Percentiles rank a stretch among this genome's conserved stretches.
Conservation (phyloP, 1,284 basidiomycete species). For the Tilletia walkeri region DNA sequence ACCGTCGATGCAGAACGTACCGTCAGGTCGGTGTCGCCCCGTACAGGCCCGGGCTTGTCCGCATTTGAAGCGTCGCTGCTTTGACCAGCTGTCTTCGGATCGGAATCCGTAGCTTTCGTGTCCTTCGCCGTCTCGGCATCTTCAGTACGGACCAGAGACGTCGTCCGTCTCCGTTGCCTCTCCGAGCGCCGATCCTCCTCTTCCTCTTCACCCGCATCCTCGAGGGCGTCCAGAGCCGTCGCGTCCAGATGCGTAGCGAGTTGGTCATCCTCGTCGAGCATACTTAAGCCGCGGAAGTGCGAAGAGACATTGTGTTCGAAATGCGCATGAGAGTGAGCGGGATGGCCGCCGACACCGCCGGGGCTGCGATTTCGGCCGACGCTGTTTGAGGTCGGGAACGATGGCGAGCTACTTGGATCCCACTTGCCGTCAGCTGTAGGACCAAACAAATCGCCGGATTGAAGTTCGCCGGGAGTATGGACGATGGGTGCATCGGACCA, state of each 20-base stretch:
- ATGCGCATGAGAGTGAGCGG: neutral
- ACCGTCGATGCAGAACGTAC: slow-evolving; percentile 18
- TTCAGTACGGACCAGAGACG: neutral
- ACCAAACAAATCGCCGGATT: too few species aligned
- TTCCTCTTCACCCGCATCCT: slow-evolving; percentile 32
- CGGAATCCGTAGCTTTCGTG: neutral
- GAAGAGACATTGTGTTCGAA: neutral
- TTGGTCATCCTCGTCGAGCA: slow-evolving; percentile 29
- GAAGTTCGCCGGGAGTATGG: neutral
- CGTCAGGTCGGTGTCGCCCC: neutral
- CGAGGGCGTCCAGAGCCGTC: slow-evolving; percentile 29
- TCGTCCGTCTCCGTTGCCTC: slow-evolving; percentile 6
- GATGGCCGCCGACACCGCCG: neutral
- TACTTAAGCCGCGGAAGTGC: slow-evolving; percentile 2
- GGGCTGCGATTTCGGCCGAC: neutral
- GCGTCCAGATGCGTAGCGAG: slow-evolving; percentile 21
- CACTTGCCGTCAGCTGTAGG: too few species aligned
- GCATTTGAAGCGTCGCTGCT: too few species aligned
- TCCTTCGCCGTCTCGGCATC: neutral
- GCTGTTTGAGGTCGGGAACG: too few species aligned
- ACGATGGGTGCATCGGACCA: neutral
- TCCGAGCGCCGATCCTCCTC: slow-evolving; percentile 19
- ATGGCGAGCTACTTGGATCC: too few species aligned
- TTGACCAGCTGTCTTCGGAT: neutral
- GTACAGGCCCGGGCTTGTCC: neutral